These are phyloP conservation scores for Coelastrella sp. DNA, from an alignment of 139 green algal genomes.

Conservation along the genomic window DNA sequence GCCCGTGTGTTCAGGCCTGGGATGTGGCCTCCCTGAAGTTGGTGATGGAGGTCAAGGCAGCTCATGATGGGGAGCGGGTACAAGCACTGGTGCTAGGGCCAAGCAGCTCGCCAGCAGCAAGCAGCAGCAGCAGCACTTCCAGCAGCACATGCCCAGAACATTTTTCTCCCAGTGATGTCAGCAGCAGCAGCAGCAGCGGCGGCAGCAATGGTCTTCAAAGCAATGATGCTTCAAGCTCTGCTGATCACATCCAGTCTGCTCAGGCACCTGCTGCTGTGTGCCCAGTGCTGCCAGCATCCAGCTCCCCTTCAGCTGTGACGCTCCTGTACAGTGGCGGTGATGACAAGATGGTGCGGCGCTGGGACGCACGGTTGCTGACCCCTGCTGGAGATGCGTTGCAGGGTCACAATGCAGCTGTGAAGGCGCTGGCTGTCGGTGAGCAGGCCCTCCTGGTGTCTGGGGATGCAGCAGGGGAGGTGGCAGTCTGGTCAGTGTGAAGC, in stretches of 20 bases:
- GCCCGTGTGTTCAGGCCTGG: constrained; percentile 60
- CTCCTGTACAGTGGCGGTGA: constrained; percentile 82
- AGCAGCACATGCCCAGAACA: not conserved
- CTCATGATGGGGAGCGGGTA: constrained; percentile 72
- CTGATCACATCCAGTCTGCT: not conserved
- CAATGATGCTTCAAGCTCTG: not conserved
- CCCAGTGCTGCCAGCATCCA: not conserved
- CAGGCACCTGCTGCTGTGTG: not conserved
- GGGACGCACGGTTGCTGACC: constrained; percentile 52
- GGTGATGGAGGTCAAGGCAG: constrained; percentile 56
- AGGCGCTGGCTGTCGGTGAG: constrained; percentile 64
- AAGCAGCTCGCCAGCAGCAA: not conserved
- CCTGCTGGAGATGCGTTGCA: constrained; percentile 57
- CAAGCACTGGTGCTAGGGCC: constrained; percentile 61
- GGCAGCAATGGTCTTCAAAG: not conserved
- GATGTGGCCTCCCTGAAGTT: constrained; percentile 66
- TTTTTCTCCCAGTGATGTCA: not conserved
- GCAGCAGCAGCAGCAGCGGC: constrained; percentile 9
- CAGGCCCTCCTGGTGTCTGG: constrained; percentile 68
- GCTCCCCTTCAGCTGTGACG: not conserved
- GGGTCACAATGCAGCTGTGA: constrained; percentile 67
- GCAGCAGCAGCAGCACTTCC: constrained; percentile 11
- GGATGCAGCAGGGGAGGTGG: constrained; percentile 72
- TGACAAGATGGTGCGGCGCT: constrained; percentile 65
- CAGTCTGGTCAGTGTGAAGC: constrained; percentile 65